phyloP scores from a whole-genome alignment of 2,329 filamentous ascomycete species.

The Immersiporthe knoxdaviesiana region DNA sequence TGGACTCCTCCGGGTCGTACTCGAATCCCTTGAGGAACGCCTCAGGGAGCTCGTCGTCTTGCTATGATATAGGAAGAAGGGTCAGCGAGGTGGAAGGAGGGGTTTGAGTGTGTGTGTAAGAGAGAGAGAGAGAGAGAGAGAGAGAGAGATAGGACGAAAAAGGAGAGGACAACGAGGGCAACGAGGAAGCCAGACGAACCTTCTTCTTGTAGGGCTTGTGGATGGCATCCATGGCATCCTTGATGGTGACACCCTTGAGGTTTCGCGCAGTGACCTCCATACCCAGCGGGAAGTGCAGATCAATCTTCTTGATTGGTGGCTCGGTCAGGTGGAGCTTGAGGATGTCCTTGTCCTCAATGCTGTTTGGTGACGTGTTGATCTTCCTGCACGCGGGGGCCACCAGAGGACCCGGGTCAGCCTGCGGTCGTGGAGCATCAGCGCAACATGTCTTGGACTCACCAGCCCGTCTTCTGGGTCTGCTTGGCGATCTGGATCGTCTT shows the following conservation, averaged over 20 bases:
- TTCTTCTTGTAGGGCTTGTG: slow-evolving; percentile 97
- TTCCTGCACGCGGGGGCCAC: slow-evolving; percentile 68
- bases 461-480: slow-evolving; percentile 86
- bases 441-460: slow-evolving; percentile 65
- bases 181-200: slow-evolving; percentile 55
- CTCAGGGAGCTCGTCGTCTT: slow-evolving; percentile 86
- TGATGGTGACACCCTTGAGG: slow-evolving; percentile 93
- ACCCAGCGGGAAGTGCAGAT: slow-evolving; percentile 87
- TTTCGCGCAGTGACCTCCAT: slow-evolving; percentile 88
- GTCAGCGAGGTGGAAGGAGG: slow-evolving; percentile 28
- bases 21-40: slow-evolving; percentile 93
- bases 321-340: slow-evolving; percentile 80
- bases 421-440: slow-evolving; percentile 26
- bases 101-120: no score
- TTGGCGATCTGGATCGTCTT: slow-evolving; percentile 72
- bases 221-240: slow-evolving; percentile 94
- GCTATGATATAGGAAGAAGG: slow-evolving; percentile 51
- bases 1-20: slow-evolving; percentile 93
- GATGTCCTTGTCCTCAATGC: slow-evolving; percentile 80
- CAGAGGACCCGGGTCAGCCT: no score
- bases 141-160: slow-evolving; percentile 9
- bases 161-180: not conserved
- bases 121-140: not conserved
- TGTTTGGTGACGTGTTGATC: slow-evolving; percentile 81
- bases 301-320: slow-evolving; percentile 90